phyloP scores from a whole-genome alignment of 2,329 filamentous ascomycete genomes.

The Alternaria longipes region DNA sequence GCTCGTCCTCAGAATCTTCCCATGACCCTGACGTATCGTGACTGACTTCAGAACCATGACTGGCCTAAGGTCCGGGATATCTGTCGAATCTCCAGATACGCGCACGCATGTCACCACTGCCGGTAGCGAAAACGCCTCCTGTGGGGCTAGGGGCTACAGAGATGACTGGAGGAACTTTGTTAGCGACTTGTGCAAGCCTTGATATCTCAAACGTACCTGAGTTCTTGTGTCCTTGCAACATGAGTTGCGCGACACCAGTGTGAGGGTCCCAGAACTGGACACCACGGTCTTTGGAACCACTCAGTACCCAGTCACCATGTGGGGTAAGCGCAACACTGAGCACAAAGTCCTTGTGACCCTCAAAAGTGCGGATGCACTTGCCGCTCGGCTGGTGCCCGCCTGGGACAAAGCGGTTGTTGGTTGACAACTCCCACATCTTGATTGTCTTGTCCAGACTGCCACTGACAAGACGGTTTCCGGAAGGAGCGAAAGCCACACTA shows the following conservation, averaged over 20 bases:
- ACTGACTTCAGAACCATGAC: not conserved
- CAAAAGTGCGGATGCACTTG: constrained; percentile 95
- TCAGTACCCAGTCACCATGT: constrained; percentile 94
- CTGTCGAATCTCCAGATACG: constrained; percentile 82
- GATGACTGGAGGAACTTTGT: constrained; percentile 70
- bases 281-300: constrained; percentile 94
- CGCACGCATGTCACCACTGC: constrained; percentile 96
- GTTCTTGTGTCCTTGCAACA: constrained; percentile 99
- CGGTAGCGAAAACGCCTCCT: constrained; percentile 90
- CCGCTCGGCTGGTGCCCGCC: constrained; percentile 80
- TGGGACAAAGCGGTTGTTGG: constrained; percentile 72
- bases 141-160: constrained; percentile 93
- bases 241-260: constrained; percentile 92
- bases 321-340: constrained; percentile 94
- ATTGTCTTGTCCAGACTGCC: constrained; percentile 98
- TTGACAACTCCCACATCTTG: constrained; percentile 96
- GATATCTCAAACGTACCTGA: constrained; percentile 65
- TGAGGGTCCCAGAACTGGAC: constrained; percentile 99
- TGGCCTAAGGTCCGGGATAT: constrained; percentile 43
- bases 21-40: not conserved
- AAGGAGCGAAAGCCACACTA: constrained; percentile 93
- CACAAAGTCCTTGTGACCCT: constrained; percentile 98
- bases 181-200: constrained; percentile 15
- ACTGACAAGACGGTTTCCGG: constrained; percentile 90
- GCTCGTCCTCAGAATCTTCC: not conserved